These are phyloP conservation scores for Penicillium pancosmium DNA, from an alignment of 495 filamentous ascomycete genomes.

Conservation along the genomic window DNA sequence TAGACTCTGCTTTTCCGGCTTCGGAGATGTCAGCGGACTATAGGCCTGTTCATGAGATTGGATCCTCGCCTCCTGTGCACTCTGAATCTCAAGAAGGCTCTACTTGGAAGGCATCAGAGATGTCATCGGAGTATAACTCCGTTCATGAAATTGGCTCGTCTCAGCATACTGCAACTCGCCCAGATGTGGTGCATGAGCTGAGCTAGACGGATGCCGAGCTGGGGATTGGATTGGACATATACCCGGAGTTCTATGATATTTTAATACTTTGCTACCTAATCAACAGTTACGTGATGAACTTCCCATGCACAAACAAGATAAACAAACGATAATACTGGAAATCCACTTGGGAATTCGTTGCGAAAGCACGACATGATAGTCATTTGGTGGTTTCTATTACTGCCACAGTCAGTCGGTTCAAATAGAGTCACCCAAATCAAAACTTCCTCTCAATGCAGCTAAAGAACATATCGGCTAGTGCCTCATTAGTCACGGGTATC, in stretches of 20 bases:
- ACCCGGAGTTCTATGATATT: constrained; percentile 1
- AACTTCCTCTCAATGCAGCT: neutral
- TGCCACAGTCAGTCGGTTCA: too few species aligned
- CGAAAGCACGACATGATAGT: too few species aligned
- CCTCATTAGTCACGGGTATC: neutral
- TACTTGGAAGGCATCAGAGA: constrained; percentile 6
- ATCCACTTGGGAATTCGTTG: neutral
- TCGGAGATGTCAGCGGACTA: constrained; percentile 14
- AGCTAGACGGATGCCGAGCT: neutral
- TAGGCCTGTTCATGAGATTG: constrained; percentile 14
- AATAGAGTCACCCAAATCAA: too few species aligned
- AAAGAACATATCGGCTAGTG: constrained; percentile 16
- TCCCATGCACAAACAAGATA: neutral
- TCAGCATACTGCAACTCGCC: neutral
- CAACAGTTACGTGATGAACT: neutral
- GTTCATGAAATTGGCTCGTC: constrained; percentile 14
- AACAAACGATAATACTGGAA: neutral
- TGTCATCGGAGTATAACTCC: constrained; percentile 8
- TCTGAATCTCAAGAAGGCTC: constrained; percentile 4
- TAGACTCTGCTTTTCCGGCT: neutral
- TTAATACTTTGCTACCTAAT: neutral
- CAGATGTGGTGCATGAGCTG: constrained; percentile 12
- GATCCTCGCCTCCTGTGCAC: constrained; percentile 4
- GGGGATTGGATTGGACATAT: neutral
- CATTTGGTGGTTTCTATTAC: neutral